Evolutionary conservation across 2,329 filamentous ascomycete species (phyloP).

Genomic region (Fusarium tupiense): DNA sequence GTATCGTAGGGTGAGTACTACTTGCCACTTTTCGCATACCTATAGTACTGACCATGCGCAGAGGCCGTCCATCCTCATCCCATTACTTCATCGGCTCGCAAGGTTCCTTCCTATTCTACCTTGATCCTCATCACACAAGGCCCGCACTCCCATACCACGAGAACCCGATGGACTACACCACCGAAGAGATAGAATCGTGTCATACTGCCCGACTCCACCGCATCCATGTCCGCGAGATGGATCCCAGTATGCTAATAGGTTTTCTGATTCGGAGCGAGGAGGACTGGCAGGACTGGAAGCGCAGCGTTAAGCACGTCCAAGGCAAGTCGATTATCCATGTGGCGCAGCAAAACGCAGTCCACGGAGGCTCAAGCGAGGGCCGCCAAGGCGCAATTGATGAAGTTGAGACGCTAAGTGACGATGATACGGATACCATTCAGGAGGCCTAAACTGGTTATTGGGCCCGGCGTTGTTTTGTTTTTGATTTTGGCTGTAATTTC

Average conservation of each 20-base stretch:
- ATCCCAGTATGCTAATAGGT: slow-evolving; percentile 96
- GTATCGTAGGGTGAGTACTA: slow-evolving; percentile 83
- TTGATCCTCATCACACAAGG: slow-evolving; percentile 91
- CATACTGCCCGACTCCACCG: slow-evolving; percentile 87
- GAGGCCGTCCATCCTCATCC: slow-evolving; percentile 90
- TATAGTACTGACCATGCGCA: slow-evolving; percentile 50
- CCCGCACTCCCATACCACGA: slow-evolving; percentile 73
- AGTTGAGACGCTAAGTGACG: slow-evolving; percentile 87
- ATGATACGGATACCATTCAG: slow-evolving; percentile 60
- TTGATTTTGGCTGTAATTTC: slow-evolving; percentile 21
- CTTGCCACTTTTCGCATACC: not conserved
- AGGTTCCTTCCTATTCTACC: slow-evolving; percentile 86
- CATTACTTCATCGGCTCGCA: slow-evolving; percentile 70
- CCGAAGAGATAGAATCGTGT: slow-evolving; percentile 81
- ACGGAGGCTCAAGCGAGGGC: slow-evolving; percentile 63
- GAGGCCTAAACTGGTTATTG: slow-evolving; percentile 32
- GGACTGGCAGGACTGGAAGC: slow-evolving; percentile 87
- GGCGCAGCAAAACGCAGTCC: slow-evolving; percentile 72
- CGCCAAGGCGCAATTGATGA: slow-evolving; percentile 84
- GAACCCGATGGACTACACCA: slow-evolving; percentile 66
- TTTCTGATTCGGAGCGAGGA: slow-evolving; percentile 85
- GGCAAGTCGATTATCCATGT: slow-evolving; percentile 90
- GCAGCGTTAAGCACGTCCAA: slow-evolving; percentile 76
- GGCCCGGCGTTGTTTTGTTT: slow-evolving; percentile 28
- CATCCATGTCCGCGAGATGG: slow-evolving; percentile 90